phyloP scores from a whole-genome alignment of 148 eudicot species.

The Cornus suecica region DNA sequence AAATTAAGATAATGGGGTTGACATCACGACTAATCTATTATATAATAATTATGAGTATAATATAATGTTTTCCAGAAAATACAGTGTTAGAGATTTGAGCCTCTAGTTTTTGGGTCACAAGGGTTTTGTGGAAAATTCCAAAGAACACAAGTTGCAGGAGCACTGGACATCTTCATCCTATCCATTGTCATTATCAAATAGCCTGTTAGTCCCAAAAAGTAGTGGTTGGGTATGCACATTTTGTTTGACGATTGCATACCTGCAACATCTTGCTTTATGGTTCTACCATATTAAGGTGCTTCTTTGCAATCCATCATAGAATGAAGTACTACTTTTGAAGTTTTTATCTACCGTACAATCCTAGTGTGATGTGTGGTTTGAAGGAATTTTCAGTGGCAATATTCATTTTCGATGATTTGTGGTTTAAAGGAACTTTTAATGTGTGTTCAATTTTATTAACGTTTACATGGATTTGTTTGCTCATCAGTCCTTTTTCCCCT shows the following conservation, averaged over 20 bases:
- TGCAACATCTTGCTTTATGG: not conserved
- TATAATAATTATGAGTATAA: not conserved
- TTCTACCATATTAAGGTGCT: not conserved
- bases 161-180: not conserved
- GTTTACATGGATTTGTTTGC: not conserved
- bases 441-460: not conserved
- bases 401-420: no score
- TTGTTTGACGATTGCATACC: not conserved
- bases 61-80: no score
- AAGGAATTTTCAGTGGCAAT: no score
- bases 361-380: not conserved
- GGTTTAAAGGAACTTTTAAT: not conserved
- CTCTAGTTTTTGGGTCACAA: not conserved
- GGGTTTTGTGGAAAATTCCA: not conserved
- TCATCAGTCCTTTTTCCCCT: not conserved
- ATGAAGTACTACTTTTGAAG: not conserved
- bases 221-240: not conserved
- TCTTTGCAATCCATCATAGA: not conserved
- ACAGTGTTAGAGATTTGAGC: not conserved
- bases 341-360: not conserved
- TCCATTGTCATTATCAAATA: not conserved
- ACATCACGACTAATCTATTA: not conserved
- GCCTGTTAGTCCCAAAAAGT: not conserved
- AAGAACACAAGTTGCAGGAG: not conserved
- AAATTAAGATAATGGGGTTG: not conserved